phyloP scores from a whole-genome alignment of 805 yeast species.

The Starmerella tilneyi region DNA sequence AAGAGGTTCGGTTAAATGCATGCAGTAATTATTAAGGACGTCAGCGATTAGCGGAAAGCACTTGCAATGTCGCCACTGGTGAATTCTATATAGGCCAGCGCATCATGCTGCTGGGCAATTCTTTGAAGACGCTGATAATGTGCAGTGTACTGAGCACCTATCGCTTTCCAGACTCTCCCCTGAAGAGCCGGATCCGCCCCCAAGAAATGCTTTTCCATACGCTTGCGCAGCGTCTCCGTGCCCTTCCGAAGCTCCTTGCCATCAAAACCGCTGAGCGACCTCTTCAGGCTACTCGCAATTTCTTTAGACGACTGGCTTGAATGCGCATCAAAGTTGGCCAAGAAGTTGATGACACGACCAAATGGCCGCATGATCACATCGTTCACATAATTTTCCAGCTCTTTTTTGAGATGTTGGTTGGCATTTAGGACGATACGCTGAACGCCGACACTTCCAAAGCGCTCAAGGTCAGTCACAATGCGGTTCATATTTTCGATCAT shows the following conservation, averaged over 20 bases:
- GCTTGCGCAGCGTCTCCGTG: conserved; percentile 45
- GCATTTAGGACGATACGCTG: conserved; percentile 27
- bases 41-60: conserved; percentile 12
- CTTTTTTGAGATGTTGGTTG: conserved; percentile 27
- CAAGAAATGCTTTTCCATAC: conserved; percentile 47
- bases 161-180: conserved; percentile 49
- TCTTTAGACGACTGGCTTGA: conserved; percentile 26
- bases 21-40: no score
- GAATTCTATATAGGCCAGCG: conserved; percentile 24
- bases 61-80: conserved; percentile 16
- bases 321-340: conserved; percentile 51
- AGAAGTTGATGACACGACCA: conserved; percentile 58
- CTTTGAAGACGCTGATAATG: conserved; percentile 46
- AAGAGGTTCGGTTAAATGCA: no score
- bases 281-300: conserved; percentile 37
- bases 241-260: conserved; percentile 46
- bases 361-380: conserved; percentile 44
- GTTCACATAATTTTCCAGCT: conserved; percentile 38
- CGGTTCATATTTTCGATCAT: conserved; percentile 47
- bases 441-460: conserved; percentile 17
- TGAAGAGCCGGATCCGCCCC: conserved; percentile 22
- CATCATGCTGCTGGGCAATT: conserved; percentile 48
- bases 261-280: conserved; percentile 49
- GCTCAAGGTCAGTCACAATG: conserved; percentile 33
- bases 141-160: conserved; percentile 53